Conservation (phyloP, 2,329 filamentous ascomycete genomes). For the Epichloe hybrida region DNA sequence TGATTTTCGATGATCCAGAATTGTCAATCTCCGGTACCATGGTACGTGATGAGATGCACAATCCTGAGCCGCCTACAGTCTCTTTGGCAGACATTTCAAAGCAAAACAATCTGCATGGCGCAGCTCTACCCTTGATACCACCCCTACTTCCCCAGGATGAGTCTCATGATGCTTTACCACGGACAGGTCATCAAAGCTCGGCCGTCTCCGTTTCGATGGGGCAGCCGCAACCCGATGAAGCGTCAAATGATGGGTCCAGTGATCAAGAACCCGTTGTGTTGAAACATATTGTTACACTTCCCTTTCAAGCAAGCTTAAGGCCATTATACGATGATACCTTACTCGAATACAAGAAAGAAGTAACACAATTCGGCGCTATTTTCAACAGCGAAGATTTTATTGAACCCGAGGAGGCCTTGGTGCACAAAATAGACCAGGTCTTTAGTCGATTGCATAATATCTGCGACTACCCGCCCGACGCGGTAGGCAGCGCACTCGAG, state of each 20-base stretch:
- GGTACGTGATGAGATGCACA: slow-evolving; percentile 9
- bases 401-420: slow-evolving; percentile 25
- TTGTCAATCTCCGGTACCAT: slow-evolving; percentile 9
- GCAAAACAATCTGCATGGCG: slow-evolving; percentile 12
- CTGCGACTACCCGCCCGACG: slow-evolving; percentile 43
- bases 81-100: slow-evolving; percentile 26
- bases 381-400: slow-evolving; percentile 27
- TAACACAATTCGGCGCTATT: slow-evolving; percentile 30
- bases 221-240: slow-evolving; percentile 12
- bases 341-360: slow-evolving; percentile 26
- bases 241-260: slow-evolving; percentile 11
- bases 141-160: slow-evolving; percentile 10
- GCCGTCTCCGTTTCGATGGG: slow-evolving; percentile 14
- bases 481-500: slow-evolving; percentile 29
- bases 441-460: slow-evolving; percentile 38
- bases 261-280: slow-evolving; percentile 4
- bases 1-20: slow-evolving; percentile 9
- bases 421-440: slow-evolving; percentile 35
- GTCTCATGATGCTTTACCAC: slow-evolving; percentile 6
- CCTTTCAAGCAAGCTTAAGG: slow-evolving; percentile 39
- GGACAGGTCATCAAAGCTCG: slow-evolving; percentile 10
- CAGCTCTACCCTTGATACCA: slow-evolving; percentile 11
- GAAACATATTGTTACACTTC: slow-evolving; percentile 42
- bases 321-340: slow-evolving; percentile 39
- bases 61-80: slow-evolving; percentile 19